These are phyloP conservation scores for Colletotrichum australisinense DNA, from an alignment of 2,329 filamentous ascomycete genomes.

Conservation along the genomic window DNA sequence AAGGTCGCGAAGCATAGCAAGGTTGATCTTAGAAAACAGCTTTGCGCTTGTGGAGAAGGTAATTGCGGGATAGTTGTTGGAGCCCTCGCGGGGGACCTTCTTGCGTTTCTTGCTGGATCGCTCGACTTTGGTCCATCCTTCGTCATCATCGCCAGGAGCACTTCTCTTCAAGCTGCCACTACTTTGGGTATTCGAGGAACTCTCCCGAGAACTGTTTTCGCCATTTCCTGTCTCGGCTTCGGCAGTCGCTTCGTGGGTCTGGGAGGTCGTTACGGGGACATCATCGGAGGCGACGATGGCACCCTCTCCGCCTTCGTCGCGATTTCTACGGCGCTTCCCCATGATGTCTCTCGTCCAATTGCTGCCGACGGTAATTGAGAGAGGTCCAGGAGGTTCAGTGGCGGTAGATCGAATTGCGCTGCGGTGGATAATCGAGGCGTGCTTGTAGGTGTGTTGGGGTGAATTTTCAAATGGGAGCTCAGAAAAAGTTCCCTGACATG, in stretches of 20 bases:
- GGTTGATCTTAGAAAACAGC: conserved; percentile 70
- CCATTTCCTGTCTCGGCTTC: background rate
- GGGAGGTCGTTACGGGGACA: background rate
- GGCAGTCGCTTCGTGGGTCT: background rate
- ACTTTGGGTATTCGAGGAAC: conserved; percentile 41
- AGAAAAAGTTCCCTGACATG: background rate
- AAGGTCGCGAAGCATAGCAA: conserved; percentile 72
- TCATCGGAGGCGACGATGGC: conserved; percentile 7
- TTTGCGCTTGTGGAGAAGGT: conserved; percentile 67
- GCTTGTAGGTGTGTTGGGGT: background rate
- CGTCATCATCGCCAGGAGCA: conserved; percentile 52
- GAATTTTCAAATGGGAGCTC: background rate
- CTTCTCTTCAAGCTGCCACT: conserved; percentile 60
- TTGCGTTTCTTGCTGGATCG: conserved; percentile 68
- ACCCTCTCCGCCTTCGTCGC: conserved; percentile 26
- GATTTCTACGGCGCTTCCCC: conserved; percentile 23
- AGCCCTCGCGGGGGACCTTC: conserved; percentile 67
- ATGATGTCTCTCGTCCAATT: background rate
- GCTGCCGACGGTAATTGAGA: background rate
- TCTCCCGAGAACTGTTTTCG: conserved; percentile 6
- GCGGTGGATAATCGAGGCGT: background rate
- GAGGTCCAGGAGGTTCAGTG: background rate
- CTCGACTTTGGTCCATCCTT: conserved; percentile 67
- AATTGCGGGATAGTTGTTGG: conserved; percentile 69
- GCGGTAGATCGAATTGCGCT: background rate